Conservation (phyloP, 2,329 filamentous ascomycete species). For the Boeremia exigua region DNA sequence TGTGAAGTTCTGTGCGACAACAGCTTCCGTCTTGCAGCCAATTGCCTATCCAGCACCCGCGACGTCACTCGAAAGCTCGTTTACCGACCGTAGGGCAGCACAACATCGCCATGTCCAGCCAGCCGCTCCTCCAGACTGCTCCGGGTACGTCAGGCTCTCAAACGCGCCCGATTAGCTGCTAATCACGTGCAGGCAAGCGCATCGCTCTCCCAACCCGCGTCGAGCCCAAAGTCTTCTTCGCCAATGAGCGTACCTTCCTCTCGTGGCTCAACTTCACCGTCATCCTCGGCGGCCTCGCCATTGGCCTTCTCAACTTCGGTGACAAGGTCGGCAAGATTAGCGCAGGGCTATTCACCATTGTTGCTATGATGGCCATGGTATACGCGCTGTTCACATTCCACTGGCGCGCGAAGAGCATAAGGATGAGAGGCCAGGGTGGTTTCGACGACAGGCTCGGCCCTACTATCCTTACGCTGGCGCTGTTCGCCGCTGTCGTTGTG, state of each 20-base stretch:
- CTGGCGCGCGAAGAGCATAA: conserved; percentile 93
- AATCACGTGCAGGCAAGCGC: conserved; percentile 77
- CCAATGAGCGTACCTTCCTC: conserved; percentile 98
- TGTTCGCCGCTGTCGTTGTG: conserved; percentile 88
- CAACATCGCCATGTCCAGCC: conserved; percentile 78
- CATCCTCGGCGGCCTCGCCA: conserved; percentile 92
- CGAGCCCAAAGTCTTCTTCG: conserved; percentile 99
- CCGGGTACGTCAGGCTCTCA: conserved; percentile 67
- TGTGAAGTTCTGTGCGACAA: conserved; percentile 20
- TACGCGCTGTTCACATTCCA: conserved; percentile 96
- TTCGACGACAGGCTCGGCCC: conserved; percentile 97
- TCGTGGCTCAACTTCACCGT: conserved; percentile 99
- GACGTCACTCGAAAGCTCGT: conserved; percentile 16
- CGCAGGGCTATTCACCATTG: conserved; percentile 89
- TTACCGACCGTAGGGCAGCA: conserved; percentile 20
- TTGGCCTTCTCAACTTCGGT: conserved; percentile 98
- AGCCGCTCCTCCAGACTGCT: conserved; percentile 92
- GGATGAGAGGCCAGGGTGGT: conserved; percentile 87
- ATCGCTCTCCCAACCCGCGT: conserved; percentile 97
- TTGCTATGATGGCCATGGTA: conserved; percentile 93
- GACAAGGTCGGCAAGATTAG: conserved; percentile 93
- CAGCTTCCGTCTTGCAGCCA: conserved; percentile 4
- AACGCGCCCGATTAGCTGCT: not conserved
- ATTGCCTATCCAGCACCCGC: conserved; percentile 13
- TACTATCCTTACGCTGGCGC: conserved; percentile 83